Evolutionary conservation across 108 stramenopile species (phyloP), one percentile per base, ranked within the genome.

Genomic region (Skeletonema menzelii): DNA sequence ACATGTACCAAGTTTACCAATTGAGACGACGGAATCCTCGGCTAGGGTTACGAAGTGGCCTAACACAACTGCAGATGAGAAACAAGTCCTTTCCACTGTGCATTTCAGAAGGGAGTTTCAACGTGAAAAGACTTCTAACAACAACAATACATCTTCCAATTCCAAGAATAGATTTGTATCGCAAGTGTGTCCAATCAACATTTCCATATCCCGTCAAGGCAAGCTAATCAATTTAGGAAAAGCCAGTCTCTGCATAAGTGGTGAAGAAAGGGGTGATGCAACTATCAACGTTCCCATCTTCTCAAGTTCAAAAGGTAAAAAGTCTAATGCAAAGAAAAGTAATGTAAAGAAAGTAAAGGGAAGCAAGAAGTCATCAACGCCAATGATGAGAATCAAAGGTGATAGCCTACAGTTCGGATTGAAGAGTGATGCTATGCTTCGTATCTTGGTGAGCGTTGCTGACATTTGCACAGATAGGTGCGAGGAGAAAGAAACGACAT

Each of bases 131-230:
- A 44, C 56, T 17, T 8, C 15, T 24, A 24, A 56, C 17, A 19
- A 32, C 1, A 8, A 31, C 0, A 38, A 0, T 8, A 24, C 49
- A 22, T 22, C 46, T 0, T 47, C 46, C 19, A 7, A 20, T 10
- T 8, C 20, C 22, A 53, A 53, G 49, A 20, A 53, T 22, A 59
- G 56, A 58, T 75, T 59, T 60, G 42, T 75, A 35, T 59, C 73
- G 27, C 73, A 75, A 75, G 61, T 24, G 17, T 75, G 73, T 42
- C 65, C 73, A n/a, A 75, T 67, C 13, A 57, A 59, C 26, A 17
- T 75, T 14, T 75, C 73, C 26, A 57, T 75, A 10, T 59, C 65
- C 10, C 57, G 73, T 19, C 65, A 75, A 0, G 73, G 73, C 32
- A 67, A 47, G 42, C 17, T 75, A 17, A 59, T 61, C 20, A 14